Base-by-base conservation (phyloP, 306 rosid genomes). In the Canavalia ensiformis region DNA sequence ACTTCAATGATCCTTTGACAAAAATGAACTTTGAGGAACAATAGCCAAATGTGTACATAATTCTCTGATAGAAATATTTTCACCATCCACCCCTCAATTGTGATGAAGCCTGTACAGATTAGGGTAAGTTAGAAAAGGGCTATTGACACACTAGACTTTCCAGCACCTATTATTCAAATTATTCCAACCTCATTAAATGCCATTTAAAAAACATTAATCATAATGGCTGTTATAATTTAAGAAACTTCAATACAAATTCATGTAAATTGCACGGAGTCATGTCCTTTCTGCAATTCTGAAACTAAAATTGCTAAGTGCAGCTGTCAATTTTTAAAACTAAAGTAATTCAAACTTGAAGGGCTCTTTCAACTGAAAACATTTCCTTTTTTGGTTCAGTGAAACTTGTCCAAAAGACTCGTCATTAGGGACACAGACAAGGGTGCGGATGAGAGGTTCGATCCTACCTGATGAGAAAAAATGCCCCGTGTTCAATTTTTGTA, bases 381-480 rank as follows among this genome's bases (percentile, higher is more conserved):
- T 95, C 99, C 84, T 95, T 95, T 84, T 95, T 97, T 63, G 97
- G 93, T 91, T 95, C 99, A 50, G 97, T 90, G 84, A 93, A 93
- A 79, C 99, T 95, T 67, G 95, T 88, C 0, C 72, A 95, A 84
- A 77, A 95, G 93, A 83, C 92, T 91, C 41, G 97, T 92, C 86
- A 93, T 60, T 86, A 88, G 75, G 68, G 97, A 87, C 52, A 95
- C 97, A 65, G 90, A 87, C 18, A 97, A 97, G 68, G 99, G 90
- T 42, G 99, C 95, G n/a, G 91, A 93, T 9, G 97, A 95, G 82
- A 95, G 97, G 59, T 97, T 97, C 88, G 93, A 81, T 57, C 99
- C 99, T 18, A 95, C 99, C 99, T 95, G 87, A 69, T 62, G 62
- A 41, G 7, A 5, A 55, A 52, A 63, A 29, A 55, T 18, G 79